phyloP scores from a whole-genome alignment of 257 asterid genomes.

The Leptodermis oblonga region DNA sequence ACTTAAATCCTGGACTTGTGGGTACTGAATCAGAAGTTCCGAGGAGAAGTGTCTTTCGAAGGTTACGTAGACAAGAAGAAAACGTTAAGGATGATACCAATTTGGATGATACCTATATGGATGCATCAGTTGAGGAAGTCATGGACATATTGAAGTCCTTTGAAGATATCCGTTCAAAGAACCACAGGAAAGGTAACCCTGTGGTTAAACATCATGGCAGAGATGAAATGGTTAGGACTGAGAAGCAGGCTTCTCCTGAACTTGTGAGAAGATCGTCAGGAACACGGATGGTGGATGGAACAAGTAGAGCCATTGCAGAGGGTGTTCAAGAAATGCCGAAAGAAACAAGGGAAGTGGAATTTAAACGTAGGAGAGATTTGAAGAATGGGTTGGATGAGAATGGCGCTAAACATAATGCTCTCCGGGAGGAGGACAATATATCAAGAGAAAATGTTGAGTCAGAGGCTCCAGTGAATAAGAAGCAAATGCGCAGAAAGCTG shows the following conservation, averaged over 20 bases:
- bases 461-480: slow-evolving; percentile 23
- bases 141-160: slow-evolving; percentile 43
- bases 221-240: slow-evolving; percentile 20
- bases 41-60: slow-evolving; percentile 72
- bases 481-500: slow-evolving; percentile 49
- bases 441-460: slow-evolving; percentile 24
- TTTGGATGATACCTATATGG: slow-evolving; percentile 33
- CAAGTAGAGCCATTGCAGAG: slow-evolving; percentile 21
- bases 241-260: slow-evolving; percentile 22
- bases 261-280: slow-evolving; percentile 3
- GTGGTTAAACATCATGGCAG: slow-evolving; percentile 18
- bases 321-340: slow-evolving; percentile 29
- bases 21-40: slow-evolving; percentile 22
- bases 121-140: slow-evolving; percentile 61
- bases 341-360: slow-evolving; percentile 59
- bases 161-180: slow-evolving; percentile 29
- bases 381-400: slow-evolving; percentile 31
- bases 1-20: slow-evolving; percentile 27
- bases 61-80: slow-evolving; percentile 20
- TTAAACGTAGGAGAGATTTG: slow-evolving; percentile 54
- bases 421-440: slow-evolving; percentile 12
- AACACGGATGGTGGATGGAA: slow-evolving; percentile 22
- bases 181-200: slow-evolving; percentile 23
- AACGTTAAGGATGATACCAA: slow-evolving; percentile 25
- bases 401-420: not conserved